Evolutionary conservation across 2,329 filamentous ascomycete species (phyloP).

Genomic region (Diaporthe caulivora): DNA sequence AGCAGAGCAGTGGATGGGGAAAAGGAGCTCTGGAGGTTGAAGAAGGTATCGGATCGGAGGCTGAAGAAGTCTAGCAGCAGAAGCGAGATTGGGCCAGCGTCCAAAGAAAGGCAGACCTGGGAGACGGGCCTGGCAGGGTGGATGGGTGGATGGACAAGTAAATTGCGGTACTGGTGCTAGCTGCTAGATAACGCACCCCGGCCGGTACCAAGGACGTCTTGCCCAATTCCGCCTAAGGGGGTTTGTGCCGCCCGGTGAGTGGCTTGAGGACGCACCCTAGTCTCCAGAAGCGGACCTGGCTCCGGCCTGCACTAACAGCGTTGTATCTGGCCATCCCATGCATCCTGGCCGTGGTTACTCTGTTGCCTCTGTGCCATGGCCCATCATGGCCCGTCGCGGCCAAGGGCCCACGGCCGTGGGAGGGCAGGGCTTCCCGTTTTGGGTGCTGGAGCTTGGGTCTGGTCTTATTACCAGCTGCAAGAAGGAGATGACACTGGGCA

Average conservation of each 20-base stretch:
- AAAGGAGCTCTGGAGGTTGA: slow-evolving; percentile 41
- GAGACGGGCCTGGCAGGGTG: slow-evolving; percentile 34
- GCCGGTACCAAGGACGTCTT: slow-evolving; percentile 26
- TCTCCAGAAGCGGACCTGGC: slow-evolving; percentile 24
- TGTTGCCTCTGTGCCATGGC: background rate
- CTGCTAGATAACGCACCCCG: slow-evolving; percentile 29
- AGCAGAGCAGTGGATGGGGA: slow-evolving; percentile 5
- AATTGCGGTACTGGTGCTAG: slow-evolving; percentile 30
- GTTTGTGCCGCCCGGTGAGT: slow-evolving; percentile 10
- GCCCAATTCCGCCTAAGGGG: slow-evolving; percentile 31
- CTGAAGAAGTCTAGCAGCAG: slow-evolving; percentile 60
- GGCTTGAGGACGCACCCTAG: slow-evolving; percentile 20
- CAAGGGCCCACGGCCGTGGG: slow-evolving; percentile 16
- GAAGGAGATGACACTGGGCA: slow-evolving; percentile 31
- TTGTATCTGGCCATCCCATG: slow-evolving; percentile 23
- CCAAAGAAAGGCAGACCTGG: slow-evolving; percentile 35
- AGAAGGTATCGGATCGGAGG: slow-evolving; percentile 56
- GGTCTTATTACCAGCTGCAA: slow-evolving; percentile 25
- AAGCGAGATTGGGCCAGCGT: slow-evolving; percentile 59
- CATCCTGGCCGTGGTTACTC: slow-evolving; percentile 6
- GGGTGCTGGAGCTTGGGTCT: slow-evolving; percentile 28
- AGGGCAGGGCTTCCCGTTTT: slow-evolving; percentile 18
- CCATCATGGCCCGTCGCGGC: slow-evolving; percentile 21
- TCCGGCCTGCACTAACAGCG: slow-evolving; percentile 24
- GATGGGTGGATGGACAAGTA: slow-evolving; percentile 34